Percentiles rank a stretch among this genome's conserved stretches.
phyloP scores from a whole-genome alignment of 169 alveolate genomes.

The Nephromyces sp. region DNA sequence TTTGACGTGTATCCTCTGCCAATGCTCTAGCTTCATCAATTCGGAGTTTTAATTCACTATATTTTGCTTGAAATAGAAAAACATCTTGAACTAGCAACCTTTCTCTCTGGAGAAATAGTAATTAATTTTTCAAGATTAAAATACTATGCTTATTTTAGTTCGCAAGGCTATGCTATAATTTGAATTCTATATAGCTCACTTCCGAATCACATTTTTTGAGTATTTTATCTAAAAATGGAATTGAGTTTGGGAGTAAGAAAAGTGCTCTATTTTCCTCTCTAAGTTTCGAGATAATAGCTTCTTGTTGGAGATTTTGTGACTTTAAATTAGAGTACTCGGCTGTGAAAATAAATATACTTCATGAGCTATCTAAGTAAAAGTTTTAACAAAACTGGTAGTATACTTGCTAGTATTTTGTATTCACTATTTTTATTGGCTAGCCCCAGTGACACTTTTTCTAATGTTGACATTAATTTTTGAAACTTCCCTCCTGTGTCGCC shows the following conservation, averaged over 20 bases:
- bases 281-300: constrained; percentile 21
- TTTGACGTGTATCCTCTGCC: constrained; percentile 46
- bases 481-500: constrained; percentile 52
- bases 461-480: constrained; percentile 49
- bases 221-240: constrained; percentile 31
- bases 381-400: not conserved
- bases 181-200: not conserved
- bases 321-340: constrained; percentile 34
- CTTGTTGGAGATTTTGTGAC: constrained; percentile 17
- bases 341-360: not conserved
- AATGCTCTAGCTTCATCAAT: constrained; percentile 51
- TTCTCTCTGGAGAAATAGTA: constrained; percentile 5
- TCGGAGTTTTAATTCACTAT: constrained; percentile 32
- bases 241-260: constrained; percentile 38
- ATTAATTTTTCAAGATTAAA: not conserved
- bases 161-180: not conserved
- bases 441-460: constrained; percentile 50
- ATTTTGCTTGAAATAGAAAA: constrained; percentile 48
- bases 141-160: not conserved
- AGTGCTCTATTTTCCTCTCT: constrained; percentile 39
- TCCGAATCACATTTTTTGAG: constrained; percentile 2
- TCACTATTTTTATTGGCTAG: constrained; percentile 44
- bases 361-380: not conserved
- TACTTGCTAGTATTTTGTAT: constrained; percentile 45
- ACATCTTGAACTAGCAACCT: constrained; percentile 46